Evolutionary conservation across 169 alveolate genomes (phyloP).

Genomic region (Babesia divergens): DNA sequence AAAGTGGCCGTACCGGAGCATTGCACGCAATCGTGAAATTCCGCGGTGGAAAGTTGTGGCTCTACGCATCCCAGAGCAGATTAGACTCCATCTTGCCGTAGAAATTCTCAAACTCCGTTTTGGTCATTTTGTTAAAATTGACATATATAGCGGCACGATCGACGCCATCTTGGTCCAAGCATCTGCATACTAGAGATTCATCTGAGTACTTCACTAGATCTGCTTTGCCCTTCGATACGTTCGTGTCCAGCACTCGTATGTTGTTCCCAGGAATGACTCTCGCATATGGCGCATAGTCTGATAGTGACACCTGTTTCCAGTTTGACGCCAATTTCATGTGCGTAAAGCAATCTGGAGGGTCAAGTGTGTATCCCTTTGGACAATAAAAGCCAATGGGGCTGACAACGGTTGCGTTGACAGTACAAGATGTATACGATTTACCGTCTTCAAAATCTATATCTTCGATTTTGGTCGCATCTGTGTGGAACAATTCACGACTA

Average conservation of each 20-base stretch:
- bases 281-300: constrained; percentile 7
- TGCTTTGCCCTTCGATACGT: not conserved
- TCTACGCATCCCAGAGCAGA: too few species aligned
- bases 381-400: constrained; percentile 64
- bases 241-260: constrained; percentile 6
- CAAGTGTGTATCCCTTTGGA: constrained; percentile 27
- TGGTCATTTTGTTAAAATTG: too few species aligned
- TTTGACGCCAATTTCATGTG: not conserved
- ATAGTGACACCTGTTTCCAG: not conserved
- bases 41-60: too few species aligned
- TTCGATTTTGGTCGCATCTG: not conserved
- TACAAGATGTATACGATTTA: constrained; percentile 24
- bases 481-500: constrained; percentile 11
- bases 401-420: constrained; percentile 4
- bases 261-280: not conserved
- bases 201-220: not conserved
- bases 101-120: too few species aligned
- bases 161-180: not conserved
- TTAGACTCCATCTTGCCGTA: too few species aligned
- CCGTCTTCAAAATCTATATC: not conserved
- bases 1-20: not conserved
- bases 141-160: constrained; percentile 1
- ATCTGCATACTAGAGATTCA: constrained; percentile 11
- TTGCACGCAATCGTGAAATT: too few species aligned
- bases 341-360: constrained; percentile 52